phyloP scores from a whole-genome alignment of 2,329 filamentous ascomycete genomes.

The Gnomoniopsis smithogilvyi region DNA sequence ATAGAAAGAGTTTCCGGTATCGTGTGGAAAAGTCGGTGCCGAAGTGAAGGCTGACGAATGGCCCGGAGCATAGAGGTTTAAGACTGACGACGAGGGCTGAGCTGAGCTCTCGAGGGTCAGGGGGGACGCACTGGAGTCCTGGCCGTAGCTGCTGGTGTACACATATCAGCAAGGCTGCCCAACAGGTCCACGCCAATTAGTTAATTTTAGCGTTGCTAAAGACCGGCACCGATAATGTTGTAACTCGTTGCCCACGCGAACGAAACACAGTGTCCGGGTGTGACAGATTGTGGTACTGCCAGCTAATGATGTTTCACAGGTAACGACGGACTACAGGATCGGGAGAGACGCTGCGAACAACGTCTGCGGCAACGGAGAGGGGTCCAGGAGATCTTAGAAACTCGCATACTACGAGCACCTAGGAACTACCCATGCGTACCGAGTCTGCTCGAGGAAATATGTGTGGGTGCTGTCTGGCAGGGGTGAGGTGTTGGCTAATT shows the following conservation, averaged over 20 bases:
- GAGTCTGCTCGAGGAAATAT: slow-evolving; percentile 1
- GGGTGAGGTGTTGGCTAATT: slow-evolving; percentile 1
- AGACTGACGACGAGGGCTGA: slow-evolving; percentile 44
- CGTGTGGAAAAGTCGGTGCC: slow-evolving; percentile 46
- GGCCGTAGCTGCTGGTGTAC: slow-evolving; percentile 46
- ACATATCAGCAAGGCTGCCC: slow-evolving; percentile 26
- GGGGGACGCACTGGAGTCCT: slow-evolving; percentile 49
- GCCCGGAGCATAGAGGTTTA: slow-evolving; percentile 47
- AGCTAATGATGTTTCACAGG: slow-evolving; percentile 41
- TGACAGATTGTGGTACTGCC: slow-evolving; percentile 40
- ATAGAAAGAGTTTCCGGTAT: slow-evolving; percentile 47
- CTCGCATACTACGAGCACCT: slow-evolving; percentile 11
- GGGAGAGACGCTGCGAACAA: slow-evolving; percentile 33
- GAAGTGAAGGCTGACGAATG: slow-evolving; percentile 42
- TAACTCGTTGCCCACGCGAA: slow-evolving; percentile 22
- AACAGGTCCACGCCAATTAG: slow-evolving; percentile 20
- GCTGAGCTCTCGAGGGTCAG: slow-evolving; percentile 51
- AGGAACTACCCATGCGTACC: slow-evolving; percentile 17
- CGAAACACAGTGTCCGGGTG: slow-evolving; percentile 19
- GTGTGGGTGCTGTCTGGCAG: neutral
- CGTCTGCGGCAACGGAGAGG: slow-evolving; percentile 20
- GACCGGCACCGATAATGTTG: slow-evolving; percentile 23
- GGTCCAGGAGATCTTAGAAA: slow-evolving; percentile 15
- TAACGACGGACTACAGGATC: slow-evolving; percentile 35
- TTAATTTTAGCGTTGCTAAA: slow-evolving; percentile 18